Evolutionary conservation across 371 early-diverging fungal species (phyloP), one percentile per base, ranked within the genome.

Genomic region (Mucor indicus): DNA sequence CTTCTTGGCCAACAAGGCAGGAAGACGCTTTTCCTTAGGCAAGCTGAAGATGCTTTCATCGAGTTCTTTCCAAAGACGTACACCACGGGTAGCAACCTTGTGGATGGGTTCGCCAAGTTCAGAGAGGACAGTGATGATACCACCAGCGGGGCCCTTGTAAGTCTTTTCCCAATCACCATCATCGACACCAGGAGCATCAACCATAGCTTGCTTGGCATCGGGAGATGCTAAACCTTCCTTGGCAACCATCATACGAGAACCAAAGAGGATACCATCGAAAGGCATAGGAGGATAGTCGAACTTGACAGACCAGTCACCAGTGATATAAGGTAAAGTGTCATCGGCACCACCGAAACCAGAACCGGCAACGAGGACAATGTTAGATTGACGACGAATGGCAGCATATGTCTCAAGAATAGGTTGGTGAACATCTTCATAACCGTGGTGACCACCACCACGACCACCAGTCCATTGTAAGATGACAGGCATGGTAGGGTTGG

Each of bases 391-490:
- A 63, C 97, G 89, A 41, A 95, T 93, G 19, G 90, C 81, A 32
- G 88, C 88, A 57, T 96, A 96, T 3, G 94, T 93, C 77, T 93
- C 92, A 19, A 96, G 68, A 55, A 96, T 90, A 42, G 95, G 95
- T 56, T 86, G 85, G 62, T 95, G 94, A 73, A 92, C 87, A 67
- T 96, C 97, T 73, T 96, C 97, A 50, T 89, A 96, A 50, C 89
- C 87, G 85, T 96, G 97, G 69, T 96, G 97, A 27, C 97, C 97
- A 67, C 97, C 97, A 32, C 90, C 94, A 67, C 97, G 89, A 36
- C 95, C 97, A 72, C 97, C 95, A 38, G 97, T 96, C 97, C 97
- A 96, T 65, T 96, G 93, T 62, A 96, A 77, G 27, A 95, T 81
- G 40, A 96, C 79, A 21, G 95, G 90, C 85, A 94, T 90, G 38